A percentile compares a stretch with the other conserved stretches of the same genome.
Conservation (phyloP, 2,329 filamentous ascomycete species). For the Pezicula carpinea region DNA sequence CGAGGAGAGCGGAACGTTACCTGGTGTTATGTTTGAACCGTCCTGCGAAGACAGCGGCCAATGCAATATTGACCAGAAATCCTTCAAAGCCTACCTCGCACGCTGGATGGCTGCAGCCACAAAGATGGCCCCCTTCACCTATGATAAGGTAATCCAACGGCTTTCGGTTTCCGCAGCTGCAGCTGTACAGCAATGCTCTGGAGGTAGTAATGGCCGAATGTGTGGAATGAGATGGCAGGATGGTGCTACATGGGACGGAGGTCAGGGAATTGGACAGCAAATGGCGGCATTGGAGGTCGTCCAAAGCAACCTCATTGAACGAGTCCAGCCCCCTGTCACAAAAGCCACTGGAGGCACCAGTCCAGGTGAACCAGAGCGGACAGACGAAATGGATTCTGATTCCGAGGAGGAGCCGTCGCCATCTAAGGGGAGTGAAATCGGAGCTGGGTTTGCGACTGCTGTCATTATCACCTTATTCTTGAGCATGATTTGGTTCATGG, state of each 20-base stretch:
- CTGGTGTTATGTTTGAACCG: slow-evolving; percentile 58
- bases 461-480: too few species aligned
- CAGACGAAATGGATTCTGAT: not conserved
- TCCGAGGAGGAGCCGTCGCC: too few species aligned
- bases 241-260: slow-evolving; percentile 49
- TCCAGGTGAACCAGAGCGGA: slow-evolving; percentile 28
- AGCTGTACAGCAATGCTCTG: slow-evolving; percentile 51
- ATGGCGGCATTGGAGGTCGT: slow-evolving; percentile 65
- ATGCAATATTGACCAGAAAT: slow-evolving; percentile 59
- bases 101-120: slow-evolving; percentile 59
- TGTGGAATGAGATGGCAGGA: slow-evolving; percentile 58
- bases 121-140: slow-evolving; percentile 59
- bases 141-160: slow-evolving; percentile 48
- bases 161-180: slow-evolving; percentile 52
- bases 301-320: slow-evolving; percentile 53
- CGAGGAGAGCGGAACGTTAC: slow-evolving; percentile 1
- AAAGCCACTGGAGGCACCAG: slow-evolving; percentile 54
- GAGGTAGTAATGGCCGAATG: slow-evolving; percentile 51
- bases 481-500: too few species aligned
- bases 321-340: slow-evolving; percentile 39
- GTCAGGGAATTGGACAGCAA: slow-evolving; percentile 62
- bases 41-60: slow-evolving; percentile 58
- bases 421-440: not conserved
- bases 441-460: not conserved
- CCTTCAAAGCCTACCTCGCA: slow-evolving; percentile 59